Base-by-base conservation (phyloP, 2,329 filamentous ascomycete species). In the Decorospora gaudefroyi region DNA sequence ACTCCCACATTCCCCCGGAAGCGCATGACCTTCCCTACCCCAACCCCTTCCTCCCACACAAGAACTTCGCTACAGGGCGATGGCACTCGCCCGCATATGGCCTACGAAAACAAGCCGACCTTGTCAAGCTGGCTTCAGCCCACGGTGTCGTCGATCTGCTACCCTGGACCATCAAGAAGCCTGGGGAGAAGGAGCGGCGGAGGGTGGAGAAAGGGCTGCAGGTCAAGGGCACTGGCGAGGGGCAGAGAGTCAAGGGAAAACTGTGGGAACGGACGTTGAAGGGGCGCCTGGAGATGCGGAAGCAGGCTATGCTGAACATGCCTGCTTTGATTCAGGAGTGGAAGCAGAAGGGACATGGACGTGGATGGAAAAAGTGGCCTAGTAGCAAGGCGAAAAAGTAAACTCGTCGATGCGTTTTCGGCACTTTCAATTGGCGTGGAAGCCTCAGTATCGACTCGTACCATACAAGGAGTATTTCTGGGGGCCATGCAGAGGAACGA, bases 171-270 rank as follows among this genome's bases (percentile, higher is more conserved):
- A 77, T 77, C 46, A 96, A 96, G 80, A 84, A 84, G 59, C 86
- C 85, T 2, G 86, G 84, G 57, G 80, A 82, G 67, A 84, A 79
- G 70, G 80, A 90, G 64, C 79, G 82, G 62, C 81, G 84, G 69
- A 78, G 88, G 45, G 82, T 90, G 46, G 87, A 95, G 76, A 80
- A 86, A 54, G 92, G 91, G 35, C 69, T 96, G 70, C 80, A 85
- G 51, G 87, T 96, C 46, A 92, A 91, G 81, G 92, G 92, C 61
- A 97, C 92, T 1, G 92, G 93, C 78, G 84, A 90, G 57, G 92
- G 90, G 45, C 85, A 96, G 74, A 85, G 81, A 73, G 92, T 96
- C 70, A 99, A 97, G 86, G 93, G 93, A 72, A 92, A 96, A 74
- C 80, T 84, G 61, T 88, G 91, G 83, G 93, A 99, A 78, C 83